A percentile compares a stretch with the other conserved stretches of the same genome.
Evolutionary conservation across 169 alveolate species (phyloP).

Genomic region (Eimeria tenella): DNA sequence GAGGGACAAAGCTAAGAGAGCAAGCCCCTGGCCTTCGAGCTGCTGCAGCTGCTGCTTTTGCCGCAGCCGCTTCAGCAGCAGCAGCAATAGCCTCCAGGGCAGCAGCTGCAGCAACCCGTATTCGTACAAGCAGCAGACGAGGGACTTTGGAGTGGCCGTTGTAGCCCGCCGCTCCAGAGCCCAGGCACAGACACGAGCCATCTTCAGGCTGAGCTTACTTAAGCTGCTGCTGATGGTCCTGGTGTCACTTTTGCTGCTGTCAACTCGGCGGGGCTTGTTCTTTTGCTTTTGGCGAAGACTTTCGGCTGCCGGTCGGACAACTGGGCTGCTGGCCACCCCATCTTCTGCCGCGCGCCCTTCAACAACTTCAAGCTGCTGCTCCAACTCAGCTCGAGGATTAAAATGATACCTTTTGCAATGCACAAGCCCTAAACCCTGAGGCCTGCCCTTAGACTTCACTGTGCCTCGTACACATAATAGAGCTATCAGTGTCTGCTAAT

Average conservation of each 20-base stretch:
- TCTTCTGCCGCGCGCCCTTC: background rate
- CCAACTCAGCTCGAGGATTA: slow-evolving; percentile 41
- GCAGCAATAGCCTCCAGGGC: slow-evolving; percentile 51
- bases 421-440: slow-evolving; percentile 41
- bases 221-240: slow-evolving; percentile 33
- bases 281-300: background rate
- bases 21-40: slow-evolving; percentile 62
- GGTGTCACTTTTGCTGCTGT: slow-evolving; percentile 36
- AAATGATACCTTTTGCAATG: slow-evolving; percentile 16
- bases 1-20: slow-evolving; percentile 38
- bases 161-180: slow-evolving; percentile 8
- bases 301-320: background rate
- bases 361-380: slow-evolving; percentile 10
- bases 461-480: background rate
- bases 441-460: background rate
- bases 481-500: background rate
- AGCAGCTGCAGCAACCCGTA: slow-evolving; percentile 54
- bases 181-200: slow-evolving; percentile 44
- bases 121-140: slow-evolving; percentile 55
- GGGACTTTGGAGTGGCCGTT: slow-evolving; percentile 19
- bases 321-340: background rate
- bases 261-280: background rate
- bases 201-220: slow-evolving; percentile 7
- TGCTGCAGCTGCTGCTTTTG: slow-evolving; percentile 58
- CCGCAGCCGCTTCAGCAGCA: slow-evolving; percentile 44